Percentiles rank a stretch among this genome's conserved stretches.
phyloP scores from a whole-genome alignment of 1,284 basidiomycete species.

The Puccinia polysora region DNA sequence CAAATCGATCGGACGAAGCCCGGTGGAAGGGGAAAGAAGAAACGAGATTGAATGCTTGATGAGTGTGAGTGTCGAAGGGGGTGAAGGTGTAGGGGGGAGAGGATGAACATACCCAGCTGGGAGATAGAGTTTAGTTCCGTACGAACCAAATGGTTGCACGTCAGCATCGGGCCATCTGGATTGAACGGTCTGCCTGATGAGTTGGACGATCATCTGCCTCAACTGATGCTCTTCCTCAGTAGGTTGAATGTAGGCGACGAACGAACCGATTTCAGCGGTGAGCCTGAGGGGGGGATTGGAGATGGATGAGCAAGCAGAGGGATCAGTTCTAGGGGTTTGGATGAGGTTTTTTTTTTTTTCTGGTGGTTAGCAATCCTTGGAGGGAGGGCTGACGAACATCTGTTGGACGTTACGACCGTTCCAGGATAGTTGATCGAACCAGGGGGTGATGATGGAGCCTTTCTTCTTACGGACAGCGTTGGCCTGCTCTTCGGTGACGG shows the following conservation, averaged over 20 bases:
- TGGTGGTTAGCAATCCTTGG: no score
- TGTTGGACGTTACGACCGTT: constrained; percentile 30
- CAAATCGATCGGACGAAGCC: background rate
- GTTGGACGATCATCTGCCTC: constrained; percentile 68
- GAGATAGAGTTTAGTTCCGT: constrained; percentile 88
- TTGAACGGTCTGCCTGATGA: constrained; percentile 67
- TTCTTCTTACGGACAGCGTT: constrained; percentile 30
- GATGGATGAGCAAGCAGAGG: background rate
- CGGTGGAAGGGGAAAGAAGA: background rate
- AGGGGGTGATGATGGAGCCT: constrained; percentile 18
- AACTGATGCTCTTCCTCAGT: constrained; percentile 77
- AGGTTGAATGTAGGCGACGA: constrained; percentile 80
- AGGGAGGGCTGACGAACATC: background rate
- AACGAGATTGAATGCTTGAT: constrained; percentile 16
- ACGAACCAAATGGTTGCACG: constrained; percentile 85
- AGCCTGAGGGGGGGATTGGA: constrained; percentile 58
- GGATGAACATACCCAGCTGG: constrained; percentile 71
- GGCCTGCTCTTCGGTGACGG: constrained; percentile 20
- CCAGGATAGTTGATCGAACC: constrained; percentile 19
- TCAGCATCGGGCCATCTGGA: constrained; percentile 71
- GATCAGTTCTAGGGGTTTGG: background rate
- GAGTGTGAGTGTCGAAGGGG: background rate
- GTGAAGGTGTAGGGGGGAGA: no score
- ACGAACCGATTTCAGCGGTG: constrained; percentile 77
- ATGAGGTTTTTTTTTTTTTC: no score